Evolutionary conservation across 2,329 filamentous ascomycete species (phyloP), one percentile per base, ranked within the genome.

Genomic region (Coniochaeta pulveracea): DNA sequence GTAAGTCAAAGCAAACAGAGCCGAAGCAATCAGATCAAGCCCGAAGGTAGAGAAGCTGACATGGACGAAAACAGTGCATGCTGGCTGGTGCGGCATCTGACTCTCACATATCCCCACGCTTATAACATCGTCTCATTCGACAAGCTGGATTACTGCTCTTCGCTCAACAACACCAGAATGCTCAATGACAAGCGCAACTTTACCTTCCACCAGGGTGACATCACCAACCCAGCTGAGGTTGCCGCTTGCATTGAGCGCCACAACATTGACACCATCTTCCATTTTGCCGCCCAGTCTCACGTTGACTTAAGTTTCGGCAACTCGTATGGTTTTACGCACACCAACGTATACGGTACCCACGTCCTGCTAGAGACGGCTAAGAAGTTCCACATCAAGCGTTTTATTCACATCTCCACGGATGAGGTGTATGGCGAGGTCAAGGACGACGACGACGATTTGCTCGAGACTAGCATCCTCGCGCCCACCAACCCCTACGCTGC

Each of bases 71-170:
- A n/a, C 48, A 86, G 81, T 55, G 83, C 80, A 34, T 86, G 80
- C 52, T 89, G 84, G 84, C 69, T 89, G 23, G 80, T 85, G 40
- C 77, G 84, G 40, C 83, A 89, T 56, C 65, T 91, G 34, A 75
- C 75, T 9, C 58, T 83, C 37, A 84, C 77, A 21, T 89, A 89
- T 49, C 71, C 79, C 3, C 52, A 76, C 25, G 66, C 72, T 41
- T 91, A 91, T 65, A 83, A 82, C 48, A 72, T 89, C 41, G 66
- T 89, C 33, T 88, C 80, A 21, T 85, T 88, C 48, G 84, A 91
- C 60, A 89, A 88, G 57, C 66, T 89, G 38, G 83, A 89, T 53
- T 85, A 86, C 58, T 86, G 81, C 58, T 71, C 83, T 6, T 82
- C 82, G 6, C 63, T 85, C 44, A 85, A 86, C 61, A 91, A 89